phyloP scores from a whole-genome alignment of 2,329 filamentous ascomycete species.

The Trichoderma asperellum region DNA sequence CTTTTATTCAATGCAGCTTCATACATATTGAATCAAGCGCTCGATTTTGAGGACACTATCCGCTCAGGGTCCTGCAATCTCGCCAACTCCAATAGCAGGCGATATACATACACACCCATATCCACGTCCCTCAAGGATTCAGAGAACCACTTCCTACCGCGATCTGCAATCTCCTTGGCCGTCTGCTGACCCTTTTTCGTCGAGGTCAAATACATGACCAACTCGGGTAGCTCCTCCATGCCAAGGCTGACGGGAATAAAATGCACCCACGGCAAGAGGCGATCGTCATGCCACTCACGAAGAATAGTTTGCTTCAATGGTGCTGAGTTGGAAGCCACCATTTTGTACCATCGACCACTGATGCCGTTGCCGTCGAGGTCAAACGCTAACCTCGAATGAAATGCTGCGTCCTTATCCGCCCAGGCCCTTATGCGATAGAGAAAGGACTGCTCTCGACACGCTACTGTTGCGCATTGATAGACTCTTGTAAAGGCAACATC shows the following conservation, averaged over 20 bases:
- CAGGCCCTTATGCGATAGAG: constrained; percentile 40
- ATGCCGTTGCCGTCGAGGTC: constrained; percentile 62
- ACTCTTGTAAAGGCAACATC: constrained; percentile 52
- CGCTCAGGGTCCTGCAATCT: constrained; percentile 44
- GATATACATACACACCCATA: constrained; percentile 62
- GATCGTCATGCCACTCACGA: constrained; percentile 62
- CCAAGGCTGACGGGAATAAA: constrained; percentile 57
- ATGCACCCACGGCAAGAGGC: constrained; percentile 59
- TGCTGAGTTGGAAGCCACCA: constrained; percentile 51
- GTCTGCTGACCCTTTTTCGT: constrained; percentile 51
- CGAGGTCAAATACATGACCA: constrained; percentile 51
- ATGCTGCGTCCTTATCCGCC: constrained; percentile 42
- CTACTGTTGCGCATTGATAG: constrained; percentile 47
- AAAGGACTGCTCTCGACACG: constrained; percentile 42
- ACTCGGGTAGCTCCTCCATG: constrained; percentile 56
- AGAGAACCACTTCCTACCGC: constrained; percentile 58
- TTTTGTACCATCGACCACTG: constrained; percentile 55
- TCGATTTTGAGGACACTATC: too few species aligned
- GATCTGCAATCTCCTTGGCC: constrained; percentile 56
- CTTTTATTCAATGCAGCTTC: too few species aligned
- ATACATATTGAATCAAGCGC: too few species aligned
- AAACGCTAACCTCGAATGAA: constrained; percentile 49
- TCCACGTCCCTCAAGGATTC: constrained; percentile 61
- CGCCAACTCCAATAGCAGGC: constrained; percentile 61
- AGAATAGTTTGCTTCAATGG: constrained; percentile 58